phyloP scores from a whole-genome alignment of 495 filamentous ascomycete genomes.

The Apodospora peruviana region DNA sequence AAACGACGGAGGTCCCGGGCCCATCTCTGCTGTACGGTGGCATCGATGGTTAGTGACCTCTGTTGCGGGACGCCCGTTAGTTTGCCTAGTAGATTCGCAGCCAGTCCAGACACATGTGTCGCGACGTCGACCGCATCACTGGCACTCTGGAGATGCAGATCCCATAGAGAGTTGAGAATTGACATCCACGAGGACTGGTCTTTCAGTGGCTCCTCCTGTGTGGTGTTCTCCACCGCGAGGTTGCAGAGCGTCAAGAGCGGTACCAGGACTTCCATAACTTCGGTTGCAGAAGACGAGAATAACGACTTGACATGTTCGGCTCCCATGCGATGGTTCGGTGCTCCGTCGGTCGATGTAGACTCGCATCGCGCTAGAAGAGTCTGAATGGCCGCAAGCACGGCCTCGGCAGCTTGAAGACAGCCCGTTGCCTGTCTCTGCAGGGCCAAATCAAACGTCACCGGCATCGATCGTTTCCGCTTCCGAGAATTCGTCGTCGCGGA shows the following conservation, averaged over 20 bases:
- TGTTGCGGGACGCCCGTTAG: constrained; percentile 22
- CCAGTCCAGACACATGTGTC: constrained; percentile 26
- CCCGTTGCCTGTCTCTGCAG: constrained; percentile 25
- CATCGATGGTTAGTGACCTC: constrained; percentile 4
- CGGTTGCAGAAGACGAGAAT: constrained; percentile 35
- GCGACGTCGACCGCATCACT: constrained; percentile 36
- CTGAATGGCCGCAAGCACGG: constrained; percentile 31
- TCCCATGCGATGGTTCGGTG: constrained; percentile 30
- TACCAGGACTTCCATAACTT: constrained; percentile 30
- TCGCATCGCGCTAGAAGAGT: constrained; percentile 28
- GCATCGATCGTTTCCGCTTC: constrained; percentile 31
- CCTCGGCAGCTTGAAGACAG: constrained; percentile 33
- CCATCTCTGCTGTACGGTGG: constrained; percentile 24
- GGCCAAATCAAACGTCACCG: constrained; percentile 21
- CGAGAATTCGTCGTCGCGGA: constrained; percentile 13
- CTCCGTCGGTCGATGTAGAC: constrained; percentile 6
- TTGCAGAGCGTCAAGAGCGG: constrained; percentile 34
- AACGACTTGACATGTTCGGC: constrained; percentile 44
- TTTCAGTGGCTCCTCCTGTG: constrained; percentile 6
- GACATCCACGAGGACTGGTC: constrained; percentile 35
- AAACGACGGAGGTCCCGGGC: constrained; percentile 51
- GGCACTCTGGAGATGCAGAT: constrained; percentile 34
- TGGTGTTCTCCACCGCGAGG: constrained; percentile 18
- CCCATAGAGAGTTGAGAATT: constrained; percentile 34
- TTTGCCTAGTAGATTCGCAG: constrained; percentile 27